Conservation (phyloP, 208 protist genomes). For the Crithidia sp. region DNA sequence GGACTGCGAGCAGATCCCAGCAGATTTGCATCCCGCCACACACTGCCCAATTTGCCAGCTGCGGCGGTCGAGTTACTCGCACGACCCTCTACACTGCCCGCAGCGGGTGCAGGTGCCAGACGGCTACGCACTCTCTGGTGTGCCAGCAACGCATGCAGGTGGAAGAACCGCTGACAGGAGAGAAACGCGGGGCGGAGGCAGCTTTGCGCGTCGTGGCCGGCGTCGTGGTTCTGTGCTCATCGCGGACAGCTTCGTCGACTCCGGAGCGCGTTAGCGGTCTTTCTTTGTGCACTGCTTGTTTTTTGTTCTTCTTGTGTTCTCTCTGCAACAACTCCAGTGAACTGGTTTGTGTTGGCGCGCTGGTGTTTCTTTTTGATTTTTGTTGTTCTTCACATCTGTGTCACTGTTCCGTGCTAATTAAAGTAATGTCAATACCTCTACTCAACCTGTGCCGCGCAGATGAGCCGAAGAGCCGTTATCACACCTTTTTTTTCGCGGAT, state of each 20-base stretch:
- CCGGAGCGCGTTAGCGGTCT: not conserved
- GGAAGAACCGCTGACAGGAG: not conserved
- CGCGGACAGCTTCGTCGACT: constrained; percentile 53
- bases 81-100: constrained; percentile 57
- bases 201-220: constrained; percentile 1
- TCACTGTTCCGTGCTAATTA: too few relatives aligned
- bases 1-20: constrained; percentile 47
- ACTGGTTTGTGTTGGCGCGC: too few relatives aligned
- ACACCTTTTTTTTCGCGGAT: too few relatives aligned
- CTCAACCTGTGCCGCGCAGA: too few relatives aligned
- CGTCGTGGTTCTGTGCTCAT: constrained; percentile 49
- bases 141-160: constrained; percentile 23
- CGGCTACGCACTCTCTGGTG: constrained; percentile 40
- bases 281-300: not conserved
- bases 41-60: constrained; percentile 69
- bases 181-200: not conserved
- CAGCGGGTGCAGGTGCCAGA: constrained; percentile 47
- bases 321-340: not conserved
- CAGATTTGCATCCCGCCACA: constrained; percentile 40
- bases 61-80: constrained; percentile 27
- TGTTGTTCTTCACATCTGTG: too few relatives aligned
- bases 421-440: too few relatives aligned
- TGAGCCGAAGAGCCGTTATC: too few relatives aligned
- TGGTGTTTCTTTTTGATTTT: too few relatives aligned
- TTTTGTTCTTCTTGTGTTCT: not conserved